Evolutionary conservation across 306 rosid species (phyloP), one percentile per base, ranked within the genome.

Genomic region (Lathyrus sativus): DNA sequence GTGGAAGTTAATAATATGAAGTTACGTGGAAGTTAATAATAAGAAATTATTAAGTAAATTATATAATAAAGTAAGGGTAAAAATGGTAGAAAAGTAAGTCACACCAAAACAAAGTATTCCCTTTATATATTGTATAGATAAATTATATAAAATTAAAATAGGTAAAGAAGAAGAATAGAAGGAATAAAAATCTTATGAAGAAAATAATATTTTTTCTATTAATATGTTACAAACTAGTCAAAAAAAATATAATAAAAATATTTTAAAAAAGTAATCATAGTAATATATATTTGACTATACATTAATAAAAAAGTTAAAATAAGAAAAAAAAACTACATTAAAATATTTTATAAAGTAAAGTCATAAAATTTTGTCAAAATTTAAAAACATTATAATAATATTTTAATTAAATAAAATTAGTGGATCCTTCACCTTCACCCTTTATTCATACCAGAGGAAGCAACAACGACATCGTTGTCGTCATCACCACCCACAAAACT

Each of bases 401-500:
- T 2, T 48, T 14, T 49, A 50, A 44, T 44, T 56, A 53, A 68
- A 58, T 74, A 74, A 67, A 75, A 64, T 78, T 72, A 72, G 72
- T 9, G 70, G 81, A 87, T 82, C 81, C 86, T 87, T 80, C 71
- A 67, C 69, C 68, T 57, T 74, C 73, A 45, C 78, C 78, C 73
- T 74, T 74, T 74, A 66, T 74, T 74, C 73, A 48, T 66, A 67
- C 37, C 78, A 57, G 78, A 57, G 61, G 73, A 67, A 74, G 78
- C 78, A 75, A 68, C 80, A 56, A 54, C 60, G 76, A 57, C 81
- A 49, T 73, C 79, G 42, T 74, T 86, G 74, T 88, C 87, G 46
- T 84, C 90, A 26, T 85, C 96, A 67, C 76, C 92, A 72, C 74
- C 74, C 35, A 31, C 44, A 61, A 73, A 58, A 65, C 71, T 80